Percentiles rank a stretch among this genome's conserved stretches.
These are phyloP conservation scores for Glonium stellatum DNA, from an alignment of 495 filamentous ascomycete species.

Conservation along the genomic window DNA sequence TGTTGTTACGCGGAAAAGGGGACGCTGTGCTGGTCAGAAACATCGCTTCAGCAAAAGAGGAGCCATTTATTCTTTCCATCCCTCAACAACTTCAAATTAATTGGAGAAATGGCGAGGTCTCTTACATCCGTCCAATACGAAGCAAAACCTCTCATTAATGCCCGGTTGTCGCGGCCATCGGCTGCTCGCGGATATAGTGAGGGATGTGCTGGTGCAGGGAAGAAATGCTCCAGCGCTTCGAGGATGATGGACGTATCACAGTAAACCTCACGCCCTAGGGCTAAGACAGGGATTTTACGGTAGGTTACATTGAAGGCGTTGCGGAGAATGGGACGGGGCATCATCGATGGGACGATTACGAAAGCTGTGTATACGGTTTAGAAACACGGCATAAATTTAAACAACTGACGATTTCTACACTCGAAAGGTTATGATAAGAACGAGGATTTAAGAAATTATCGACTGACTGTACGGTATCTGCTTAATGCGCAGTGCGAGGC, in stretches of 20 bases:
- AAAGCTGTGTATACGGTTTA: constrained; percentile 10
- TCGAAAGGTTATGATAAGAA: background rate
- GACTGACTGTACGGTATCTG: constrained; percentile 27
- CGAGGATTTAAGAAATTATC: background rate
- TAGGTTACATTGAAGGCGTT: constrained; percentile 31
- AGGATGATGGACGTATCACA: constrained; percentile 32
- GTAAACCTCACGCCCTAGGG: constrained; percentile 34
- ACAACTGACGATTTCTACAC: background rate
- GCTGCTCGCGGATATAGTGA: constrained; percentile 13
- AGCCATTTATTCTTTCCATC: too few relatives aligned
- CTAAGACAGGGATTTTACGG: constrained; percentile 35
- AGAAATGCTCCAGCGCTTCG: constrained; percentile 32
- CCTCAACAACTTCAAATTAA: background rate
- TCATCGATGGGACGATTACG: constrained; percentile 31
- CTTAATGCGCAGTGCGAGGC: constrained; percentile 27
- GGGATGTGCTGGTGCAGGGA: constrained; percentile 6
- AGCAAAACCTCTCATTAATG: constrained; percentile 14
- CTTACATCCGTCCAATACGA: constrained; percentile 21
- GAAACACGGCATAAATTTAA: background rate
- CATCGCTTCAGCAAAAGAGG: background rate
- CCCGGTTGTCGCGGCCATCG: constrained; percentile 3
- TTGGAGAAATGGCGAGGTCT: background rate
- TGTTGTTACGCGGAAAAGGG: constrained; percentile 32
- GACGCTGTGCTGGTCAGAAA: constrained; percentile 2
- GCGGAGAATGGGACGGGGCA: constrained; percentile 28